Conservation (phyloP, 306 rosid species). For the Prunus salicina region DNA sequence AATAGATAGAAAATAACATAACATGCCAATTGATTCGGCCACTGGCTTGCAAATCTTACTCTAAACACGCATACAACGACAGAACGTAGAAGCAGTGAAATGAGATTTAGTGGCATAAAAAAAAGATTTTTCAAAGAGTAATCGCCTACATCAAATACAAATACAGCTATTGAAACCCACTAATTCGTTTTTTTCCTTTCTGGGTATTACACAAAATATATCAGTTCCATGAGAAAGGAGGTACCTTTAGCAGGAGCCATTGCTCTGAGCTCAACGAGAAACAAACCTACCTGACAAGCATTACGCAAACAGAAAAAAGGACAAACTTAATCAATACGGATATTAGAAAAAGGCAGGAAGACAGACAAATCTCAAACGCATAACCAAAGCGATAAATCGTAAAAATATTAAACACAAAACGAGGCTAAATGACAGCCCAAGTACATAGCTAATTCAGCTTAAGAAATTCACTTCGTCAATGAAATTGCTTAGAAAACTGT, state of each 20-base stretch:
- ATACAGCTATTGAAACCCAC: not conserved
- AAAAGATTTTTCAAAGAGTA: not conserved
- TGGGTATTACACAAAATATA: not conserved
- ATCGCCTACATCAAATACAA: not conserved
- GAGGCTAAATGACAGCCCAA: not conserved
- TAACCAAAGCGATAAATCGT: not conserved
- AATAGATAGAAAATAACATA: not conserved
- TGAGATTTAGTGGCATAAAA: not conserved
- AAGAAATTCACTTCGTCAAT: not conserved
- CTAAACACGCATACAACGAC: not conserved
- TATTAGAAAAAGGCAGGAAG: not conserved
- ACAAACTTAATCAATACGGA: not conserved
- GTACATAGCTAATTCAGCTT: not conserved
- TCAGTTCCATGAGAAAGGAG: not conserved
- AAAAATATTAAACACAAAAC: not conserved
- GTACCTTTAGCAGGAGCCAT: slow-evolving; percentile 35
- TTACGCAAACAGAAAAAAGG: not conserved
- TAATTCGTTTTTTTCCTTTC: not conserved
- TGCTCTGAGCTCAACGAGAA: slow-evolving; percentile 19
- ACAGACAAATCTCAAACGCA: not conserved
- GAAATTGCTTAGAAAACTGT: not conserved
- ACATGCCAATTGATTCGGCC: not conserved
- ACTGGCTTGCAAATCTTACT: not conserved
- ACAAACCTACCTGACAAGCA: slow-evolving; percentile 15
- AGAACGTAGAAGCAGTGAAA: not conserved